Evolutionary conservation across 2,329 filamentous ascomycete genomes (phyloP), one percentile per base, ranked within the genome.

Genomic region (Ophiosphaerella korrae): DNA sequence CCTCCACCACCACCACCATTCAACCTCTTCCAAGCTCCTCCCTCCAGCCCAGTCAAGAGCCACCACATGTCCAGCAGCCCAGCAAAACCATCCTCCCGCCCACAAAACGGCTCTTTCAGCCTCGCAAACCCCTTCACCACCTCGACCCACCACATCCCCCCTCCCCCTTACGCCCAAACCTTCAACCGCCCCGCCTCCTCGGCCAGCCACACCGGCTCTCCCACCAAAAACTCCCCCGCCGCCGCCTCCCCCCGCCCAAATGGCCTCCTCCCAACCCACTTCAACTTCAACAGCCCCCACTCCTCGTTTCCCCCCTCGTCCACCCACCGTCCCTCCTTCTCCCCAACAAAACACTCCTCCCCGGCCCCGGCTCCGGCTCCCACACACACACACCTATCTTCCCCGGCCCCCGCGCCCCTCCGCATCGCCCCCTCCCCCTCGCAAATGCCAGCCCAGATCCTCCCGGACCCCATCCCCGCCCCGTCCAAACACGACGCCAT

Each of bases 401-500:
- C 71, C 5, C 67, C 70, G 2, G 54, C 55, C 1, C 63, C 65
- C 1, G 62, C 62, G 8, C 59, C 65, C 1, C 43, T 67, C 23
- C 58, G 62, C 31, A 65, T 70, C 29, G 62, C 64, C 0, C 66
- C 69, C 1, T 67, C 67, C 11, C 67, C 69, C 1, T 58, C 53
- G 3, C 70, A 71, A 37, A 67, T 55, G 66, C 69, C 57, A 48
- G 67, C 68, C 1, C 66, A 72, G 16, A 58, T 74, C 21, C 53
- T 74, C 0, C 71, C 71, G 0, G 61, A 69, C n/a, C 62, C 70
- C 0, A 67, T 72, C 3, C 64, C 75, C 4, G 79, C 78, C 3
- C 79, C 79, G 2, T 74, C 72, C n/a, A 81, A 81, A 57, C 77
- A 80, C 45, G 70, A 74, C 63, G 73, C 31, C 52, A 71, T 48